A percentile compares a stretch with the other conserved stretches of the same genome.
Evolutionary conservation across 306 rosid genomes (phyloP).

Genomic region (Cucurbita pepo): DNA sequence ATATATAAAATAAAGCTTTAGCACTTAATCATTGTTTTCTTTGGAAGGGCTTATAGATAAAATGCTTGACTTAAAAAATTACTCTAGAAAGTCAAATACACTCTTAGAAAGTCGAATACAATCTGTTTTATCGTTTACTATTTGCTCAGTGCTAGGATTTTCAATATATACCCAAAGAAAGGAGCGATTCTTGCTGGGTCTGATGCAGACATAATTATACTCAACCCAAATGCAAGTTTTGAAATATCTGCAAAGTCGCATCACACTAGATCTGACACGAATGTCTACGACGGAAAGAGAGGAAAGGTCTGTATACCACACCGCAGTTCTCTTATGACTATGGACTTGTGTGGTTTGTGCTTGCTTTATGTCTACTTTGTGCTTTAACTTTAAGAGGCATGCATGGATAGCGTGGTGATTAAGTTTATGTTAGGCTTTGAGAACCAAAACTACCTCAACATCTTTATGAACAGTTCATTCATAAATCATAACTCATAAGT

Average conservation of each 20-base stretch:
- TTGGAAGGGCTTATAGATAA: background rate
- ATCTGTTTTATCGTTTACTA: background rate
- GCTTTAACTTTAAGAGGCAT: background rate
- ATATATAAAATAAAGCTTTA: background rate
- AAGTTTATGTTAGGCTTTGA: background rate
- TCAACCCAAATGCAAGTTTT: conserved; percentile 75
- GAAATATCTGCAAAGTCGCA: conserved; percentile 65
- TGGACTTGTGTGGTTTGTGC: background rate
- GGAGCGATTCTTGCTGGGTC: conserved; percentile 66
- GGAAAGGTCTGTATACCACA: conserved; percentile 53
- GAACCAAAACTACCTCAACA: background rate
- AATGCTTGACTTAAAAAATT: background rate
- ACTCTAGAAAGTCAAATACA: background rate
- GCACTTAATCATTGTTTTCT: background rate
- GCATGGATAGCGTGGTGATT: background rate
- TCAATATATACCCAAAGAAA: conserved; percentile 87
- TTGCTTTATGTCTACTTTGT: background rate
- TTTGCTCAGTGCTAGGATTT: conserved; percentile 61
- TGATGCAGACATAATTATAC: conserved; percentile 90
- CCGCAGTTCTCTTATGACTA: background rate
- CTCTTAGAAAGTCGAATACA: background rate
- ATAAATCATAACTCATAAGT: background rate
- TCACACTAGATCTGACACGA: conserved; percentile 71
- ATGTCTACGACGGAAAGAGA: conserved; percentile 73
- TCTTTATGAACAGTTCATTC: background rate